Conservation (phyloP, 257 asterid genomes). For the Plectranthus barbatus region DNA sequence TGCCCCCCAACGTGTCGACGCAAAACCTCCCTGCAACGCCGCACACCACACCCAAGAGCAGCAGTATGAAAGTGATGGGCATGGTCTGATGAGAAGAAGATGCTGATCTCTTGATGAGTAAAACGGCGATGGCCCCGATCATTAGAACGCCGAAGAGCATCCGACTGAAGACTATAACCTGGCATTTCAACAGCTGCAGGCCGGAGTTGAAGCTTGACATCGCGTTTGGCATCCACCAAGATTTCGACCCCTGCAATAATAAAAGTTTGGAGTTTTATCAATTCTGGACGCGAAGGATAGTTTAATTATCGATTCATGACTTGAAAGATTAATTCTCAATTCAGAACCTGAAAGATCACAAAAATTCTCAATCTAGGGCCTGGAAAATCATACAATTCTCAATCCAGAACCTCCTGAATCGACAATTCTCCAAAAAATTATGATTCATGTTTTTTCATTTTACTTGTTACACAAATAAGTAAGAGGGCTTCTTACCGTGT, state of each 20-base stretch:
- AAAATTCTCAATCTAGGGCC: too few relatives aligned
- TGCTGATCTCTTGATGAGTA: slow-evolving; percentile 63
- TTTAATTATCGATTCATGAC: too few relatives aligned
- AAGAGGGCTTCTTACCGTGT: slow-evolving; percentile 30
- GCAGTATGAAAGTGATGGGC: slow-evolving; percentile 73
- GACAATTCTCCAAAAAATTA: too few relatives aligned
- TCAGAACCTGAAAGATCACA: too few relatives aligned
- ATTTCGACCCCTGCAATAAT: slow-evolving; percentile 44
- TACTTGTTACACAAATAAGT: too few relatives aligned
- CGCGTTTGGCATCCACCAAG: slow-evolving; percentile 82
- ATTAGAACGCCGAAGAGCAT: slow-evolving; percentile 57
- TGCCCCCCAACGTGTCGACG: slow-evolving; percentile 78
- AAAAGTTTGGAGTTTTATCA: too few relatives aligned
- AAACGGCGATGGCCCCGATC: slow-evolving; percentile 42
- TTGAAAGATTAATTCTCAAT: too few relatives aligned
- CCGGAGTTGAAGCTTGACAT: slow-evolving; percentile 54
- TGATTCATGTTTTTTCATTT: too few relatives aligned
- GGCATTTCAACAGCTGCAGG: slow-evolving; percentile 56
- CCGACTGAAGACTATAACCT: slow-evolving; percentile 61
- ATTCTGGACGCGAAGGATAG: too few relatives aligned
- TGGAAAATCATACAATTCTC: too few relatives aligned
- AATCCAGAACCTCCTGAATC: too few relatives aligned
- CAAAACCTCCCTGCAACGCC: slow-evolving; percentile 76
- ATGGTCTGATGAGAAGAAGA: slow-evolving; percentile 58
- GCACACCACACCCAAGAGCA: slow-evolving; percentile 53